Percentiles rank a stretch among this genome's conserved stretches.
Evolutionary conservation across 306 rosid genomes (phyloP).

Genomic region (Hippophae tibetana): DNA sequence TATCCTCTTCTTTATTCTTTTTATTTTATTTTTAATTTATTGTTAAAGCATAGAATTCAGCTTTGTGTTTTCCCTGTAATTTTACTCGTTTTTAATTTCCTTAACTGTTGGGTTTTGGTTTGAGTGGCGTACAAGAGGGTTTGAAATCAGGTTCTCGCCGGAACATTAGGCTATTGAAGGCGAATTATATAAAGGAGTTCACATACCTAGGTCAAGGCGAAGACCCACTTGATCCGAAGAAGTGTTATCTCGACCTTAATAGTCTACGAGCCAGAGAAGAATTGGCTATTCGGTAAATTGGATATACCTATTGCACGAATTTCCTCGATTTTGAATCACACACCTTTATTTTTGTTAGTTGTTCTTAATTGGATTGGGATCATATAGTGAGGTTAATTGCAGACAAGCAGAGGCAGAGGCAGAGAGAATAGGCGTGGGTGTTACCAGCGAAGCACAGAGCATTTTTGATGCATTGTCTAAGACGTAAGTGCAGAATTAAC

Average conservation of each 20-base stretch:
- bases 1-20: constrained; percentile 23
- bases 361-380: not conserved
- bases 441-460: constrained; percentile 76
- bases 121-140: constrained; percentile 38
- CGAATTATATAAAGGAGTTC: constrained; percentile 67
- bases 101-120: constrained; percentile 15
- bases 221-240: constrained; percentile 66
- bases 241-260: constrained; percentile 53
- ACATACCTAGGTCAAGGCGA: constrained; percentile 50
- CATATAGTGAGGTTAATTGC: constrained; percentile 8
- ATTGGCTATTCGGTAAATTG: constrained; percentile 53
- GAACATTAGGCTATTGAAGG: constrained; percentile 62
- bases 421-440: constrained; percentile 95
- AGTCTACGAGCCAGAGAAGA: constrained; percentile 69
- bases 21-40: not conserved
- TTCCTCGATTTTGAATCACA: not conserved
- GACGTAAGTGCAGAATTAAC: constrained; percentile 47
- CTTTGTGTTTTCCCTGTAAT: not conserved
- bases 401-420: constrained; percentile 85
- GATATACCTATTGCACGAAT: not conserved
- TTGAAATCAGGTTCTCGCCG: constrained; percentile 50
- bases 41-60: constrained; percentile 13
- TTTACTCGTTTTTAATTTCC: constrained; percentile 1
- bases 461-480: constrained; percentile 86
- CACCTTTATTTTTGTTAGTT: not conserved